A percentile compares a stretch with the other conserved stretches of the same genome.
Evolutionary conservation across 768 basidiomycete genomes (phyloP).

Genomic region (Cubamyces sp.): DNA sequence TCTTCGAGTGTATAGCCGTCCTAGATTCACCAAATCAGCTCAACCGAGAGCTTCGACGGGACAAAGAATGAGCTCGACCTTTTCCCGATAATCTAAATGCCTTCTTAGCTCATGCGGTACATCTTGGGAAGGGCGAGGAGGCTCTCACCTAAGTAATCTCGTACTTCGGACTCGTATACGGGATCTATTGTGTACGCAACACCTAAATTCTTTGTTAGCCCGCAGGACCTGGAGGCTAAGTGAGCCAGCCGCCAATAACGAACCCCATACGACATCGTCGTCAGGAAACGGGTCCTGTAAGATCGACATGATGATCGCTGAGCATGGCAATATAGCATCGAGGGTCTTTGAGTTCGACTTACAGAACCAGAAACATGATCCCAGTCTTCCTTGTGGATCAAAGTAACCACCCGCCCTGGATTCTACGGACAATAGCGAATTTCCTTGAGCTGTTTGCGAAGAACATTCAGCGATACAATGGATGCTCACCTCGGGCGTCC

Average conservation of each 20-base stretch:
- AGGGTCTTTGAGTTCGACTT: slow-evolving; percentile 26
- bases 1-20: slow-evolving; percentile 90
- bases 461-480: no score
- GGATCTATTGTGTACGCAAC: slow-evolving; percentile 89
- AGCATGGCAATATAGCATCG: not conserved
- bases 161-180: slow-evolving; percentile 70
- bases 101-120: not conserved
- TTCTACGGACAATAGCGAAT: slow-evolving; percentile 50
- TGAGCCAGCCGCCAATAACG: slow-evolving; percentile 22
- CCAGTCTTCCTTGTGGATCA: slow-evolving; percentile 91
- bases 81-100: slow-evolving; percentile 74
- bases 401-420: slow-evolving; percentile 89
- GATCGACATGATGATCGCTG: not conserved
- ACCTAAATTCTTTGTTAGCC: slow-evolving; percentile 45
- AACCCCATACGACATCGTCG: slow-evolving; percentile 87
- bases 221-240: not conserved
- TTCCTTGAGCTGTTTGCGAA: no score
- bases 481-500: slow-evolving; percentile 79
- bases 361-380: slow-evolving; percentile 71
- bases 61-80: slow-evolving; percentile 46
- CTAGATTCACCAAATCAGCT: slow-evolving; percentile 40
- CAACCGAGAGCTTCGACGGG: not conserved
- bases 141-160: slow-evolving; percentile 76
- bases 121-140: not conserved
- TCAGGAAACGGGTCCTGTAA: slow-evolving; percentile 67